phyloP scores from a whole-genome alignment of 2,329 filamentous ascomycete species.

The Leptoxyphium fumago region DNA sequence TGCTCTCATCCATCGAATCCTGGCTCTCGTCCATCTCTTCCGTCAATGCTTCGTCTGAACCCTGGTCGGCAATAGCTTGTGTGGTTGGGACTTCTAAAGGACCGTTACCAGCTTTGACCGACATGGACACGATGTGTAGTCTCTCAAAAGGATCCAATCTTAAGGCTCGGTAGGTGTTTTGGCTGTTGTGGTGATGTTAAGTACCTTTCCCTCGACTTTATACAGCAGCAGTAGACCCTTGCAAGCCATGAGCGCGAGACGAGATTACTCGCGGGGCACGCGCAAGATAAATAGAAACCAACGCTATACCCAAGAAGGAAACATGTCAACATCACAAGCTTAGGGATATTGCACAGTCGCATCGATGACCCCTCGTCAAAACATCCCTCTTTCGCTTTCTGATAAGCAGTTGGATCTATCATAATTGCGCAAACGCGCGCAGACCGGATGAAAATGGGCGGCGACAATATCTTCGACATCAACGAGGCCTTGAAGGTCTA shows the following conservation, averaged over 20 bases:
- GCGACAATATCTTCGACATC: constrained; percentile 70
- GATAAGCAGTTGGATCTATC: not conserved
- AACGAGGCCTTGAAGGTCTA: constrained; percentile 94
- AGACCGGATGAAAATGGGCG: constrained; percentile 42
- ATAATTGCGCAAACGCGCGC: not conserved
- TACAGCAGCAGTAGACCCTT: not conserved
- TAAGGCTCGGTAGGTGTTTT: too few species aligned
- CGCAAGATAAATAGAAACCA: not conserved
- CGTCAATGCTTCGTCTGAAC: constrained; percentile 20
- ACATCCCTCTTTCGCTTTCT: too few species aligned
- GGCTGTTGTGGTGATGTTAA: too few species aligned
- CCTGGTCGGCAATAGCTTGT: not conserved
- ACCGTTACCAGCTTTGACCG: not conserved
- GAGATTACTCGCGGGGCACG: not conserved
- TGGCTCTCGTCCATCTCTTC: constrained; percentile 34
- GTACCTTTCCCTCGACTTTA: not conserved
- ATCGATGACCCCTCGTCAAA: too few species aligned
- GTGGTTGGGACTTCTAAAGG: not conserved
- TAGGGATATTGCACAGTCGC: too few species aligned
- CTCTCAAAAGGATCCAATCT: too few species aligned
- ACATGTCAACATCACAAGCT: not conserved
- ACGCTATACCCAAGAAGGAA: not conserved
- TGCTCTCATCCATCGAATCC: constrained; percentile 35
- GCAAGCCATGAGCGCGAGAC: not conserved
- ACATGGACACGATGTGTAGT: not conserved